Base-by-base conservation (phyloP, 2,329 filamentous ascomycete species). In the Phialophora verrucosa region DNA sequence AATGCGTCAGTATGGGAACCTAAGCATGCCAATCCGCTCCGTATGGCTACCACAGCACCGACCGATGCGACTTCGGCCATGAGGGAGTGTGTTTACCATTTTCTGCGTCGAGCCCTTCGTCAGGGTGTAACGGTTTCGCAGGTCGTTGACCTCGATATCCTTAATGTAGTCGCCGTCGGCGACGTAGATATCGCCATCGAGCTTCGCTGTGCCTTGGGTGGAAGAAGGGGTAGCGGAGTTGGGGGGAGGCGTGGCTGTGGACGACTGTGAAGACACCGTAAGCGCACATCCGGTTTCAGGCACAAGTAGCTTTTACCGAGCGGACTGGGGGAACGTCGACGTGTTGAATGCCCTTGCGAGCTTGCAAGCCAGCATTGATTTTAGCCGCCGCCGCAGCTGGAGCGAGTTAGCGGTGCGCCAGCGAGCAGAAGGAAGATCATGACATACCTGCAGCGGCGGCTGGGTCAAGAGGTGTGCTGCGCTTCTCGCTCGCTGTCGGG, bases 111-210 rank as follows among this genome's bases (percentile, higher is more conserved):
- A 91, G 76, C 93, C 93, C 84, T 97, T 98, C 71, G 94, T 99
- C 82, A 99, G 86, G 78, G 93, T 90, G 80, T 99, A 99, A 74
- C 94, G 91, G 78, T 98, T 99, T 71, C 94, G 90, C 76, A 98
- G 82, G 80, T 98, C 94, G 80, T 99, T 99, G 83, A 99, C 92
- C 83, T 98, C 95, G 76, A 99, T 97, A 76, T 99, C 95, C 80
- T 96, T 95, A 81, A 99, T 98, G 78, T 91, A 98, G 81, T 99
- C 95, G 74, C 95, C 95, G 77, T 98, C 95, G 69, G 93, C 91
- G 74, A 96, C 91, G 77, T 98, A 98, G 78, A 97, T 91, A 75
- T 96, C 92, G 74, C 90, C 88, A 74, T 94, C 92, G 78, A 96
- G 85, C 68, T 87, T 87, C 49, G 83, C 83, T 25, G 80, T 79